Percentiles rank a stretch among this genome's conserved stretches.
Evolutionary conservation across 225 moss, liverwort and hornwort species (phyloP).

Genomic region (Lunularia cruciata): DNA sequence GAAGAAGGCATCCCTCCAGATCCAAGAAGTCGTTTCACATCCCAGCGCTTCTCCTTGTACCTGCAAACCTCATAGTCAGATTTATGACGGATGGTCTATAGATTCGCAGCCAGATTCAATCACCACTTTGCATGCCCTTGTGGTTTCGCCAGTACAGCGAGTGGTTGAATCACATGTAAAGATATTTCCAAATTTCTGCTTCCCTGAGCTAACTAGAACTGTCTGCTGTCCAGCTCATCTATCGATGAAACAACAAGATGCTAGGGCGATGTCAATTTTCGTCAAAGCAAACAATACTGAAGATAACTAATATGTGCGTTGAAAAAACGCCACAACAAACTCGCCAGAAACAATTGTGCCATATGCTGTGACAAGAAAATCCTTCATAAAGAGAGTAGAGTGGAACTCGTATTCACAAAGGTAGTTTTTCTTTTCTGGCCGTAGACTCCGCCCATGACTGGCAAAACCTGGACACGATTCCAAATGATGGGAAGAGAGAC

Average conservation of each 20-base stretch:
- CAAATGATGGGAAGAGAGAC: conserved; percentile 25
- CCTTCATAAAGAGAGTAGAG: conserved; percentile 3
- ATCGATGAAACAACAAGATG: background rate
- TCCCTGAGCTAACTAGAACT: background rate
- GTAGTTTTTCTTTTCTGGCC: conserved; percentile 20
- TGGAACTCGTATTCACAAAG: conserved; percentile 28
- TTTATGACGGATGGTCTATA: background rate
- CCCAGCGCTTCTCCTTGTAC: conserved; percentile 99
- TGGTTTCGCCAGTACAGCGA: too few relatives aligned
- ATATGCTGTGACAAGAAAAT: background rate
- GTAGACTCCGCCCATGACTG: conserved; percentile 26
- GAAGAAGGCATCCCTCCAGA: conserved; percentile 99
- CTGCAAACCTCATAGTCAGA: conserved; percentile 41
- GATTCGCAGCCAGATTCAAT: background rate
- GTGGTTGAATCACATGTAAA: too few relatives aligned
- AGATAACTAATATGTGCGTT: background rate
- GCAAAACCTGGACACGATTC: conserved; percentile 27
- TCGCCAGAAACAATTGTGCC: background rate
- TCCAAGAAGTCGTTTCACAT: conserved; percentile 92
- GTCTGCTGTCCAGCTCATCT: conserved; percentile 1
- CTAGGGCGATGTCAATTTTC: too few relatives aligned
- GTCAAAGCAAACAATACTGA: background rate
- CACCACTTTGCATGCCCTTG: background rate
- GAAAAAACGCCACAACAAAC: background rate
- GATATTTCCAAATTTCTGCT: too few relatives aligned